Evolutionary conservation across 164 flowering plant genomes (phyloP).

Genomic region (Taxillus chinensis): DNA sequence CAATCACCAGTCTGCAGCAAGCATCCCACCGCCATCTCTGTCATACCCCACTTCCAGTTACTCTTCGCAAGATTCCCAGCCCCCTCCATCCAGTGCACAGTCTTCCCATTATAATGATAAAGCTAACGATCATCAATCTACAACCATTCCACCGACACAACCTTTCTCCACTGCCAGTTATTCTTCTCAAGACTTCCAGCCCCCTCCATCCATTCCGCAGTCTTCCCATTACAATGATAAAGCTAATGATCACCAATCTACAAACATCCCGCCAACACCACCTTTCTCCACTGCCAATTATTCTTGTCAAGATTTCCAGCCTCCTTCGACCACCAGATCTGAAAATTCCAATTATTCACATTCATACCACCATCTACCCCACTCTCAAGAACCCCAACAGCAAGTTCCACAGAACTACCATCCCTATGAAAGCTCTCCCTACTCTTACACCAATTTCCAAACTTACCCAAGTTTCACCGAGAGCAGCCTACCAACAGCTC

Average conservation of each 20-base stretch:
- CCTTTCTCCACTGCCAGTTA: neutral
- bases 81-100: neutral
- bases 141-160: slow-evolving; percentile 1
- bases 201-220: neutral
- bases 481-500: slow-evolving; percentile 61
- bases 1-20: slow-evolving; percentile 1
- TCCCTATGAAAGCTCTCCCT: slow-evolving; percentile 38
- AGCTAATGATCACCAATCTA: neutral
- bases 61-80: slow-evolving; percentile 39
- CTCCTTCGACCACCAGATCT: slow-evolving; percentile 32
- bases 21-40: slow-evolving; percentile 16
- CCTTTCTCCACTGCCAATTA: neutral
- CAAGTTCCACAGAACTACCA: slow-evolving; percentile 33
- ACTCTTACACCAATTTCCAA: slow-evolving; percentile 58
- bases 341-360: slow-evolving; percentile 42
- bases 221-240: neutral
- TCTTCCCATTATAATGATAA: neutral
- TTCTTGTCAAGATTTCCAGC: slow-evolving; percentile 1
- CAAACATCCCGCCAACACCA: slow-evolving; percentile 4
- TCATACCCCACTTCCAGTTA: slow-evolving; percentile 22
- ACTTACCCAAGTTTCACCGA: slow-evolving; percentile 81
- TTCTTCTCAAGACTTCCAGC: slow-evolving; percentile 1
- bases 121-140: neutral
- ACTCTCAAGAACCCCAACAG: slow-evolving; percentile 41
- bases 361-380: slow-evolving; percentile 33